These are phyloP conservation scores for Nepenthes gracilis DNA, from an alignment of 148 eudicot genomes.

Conservation along the genomic window DNA sequence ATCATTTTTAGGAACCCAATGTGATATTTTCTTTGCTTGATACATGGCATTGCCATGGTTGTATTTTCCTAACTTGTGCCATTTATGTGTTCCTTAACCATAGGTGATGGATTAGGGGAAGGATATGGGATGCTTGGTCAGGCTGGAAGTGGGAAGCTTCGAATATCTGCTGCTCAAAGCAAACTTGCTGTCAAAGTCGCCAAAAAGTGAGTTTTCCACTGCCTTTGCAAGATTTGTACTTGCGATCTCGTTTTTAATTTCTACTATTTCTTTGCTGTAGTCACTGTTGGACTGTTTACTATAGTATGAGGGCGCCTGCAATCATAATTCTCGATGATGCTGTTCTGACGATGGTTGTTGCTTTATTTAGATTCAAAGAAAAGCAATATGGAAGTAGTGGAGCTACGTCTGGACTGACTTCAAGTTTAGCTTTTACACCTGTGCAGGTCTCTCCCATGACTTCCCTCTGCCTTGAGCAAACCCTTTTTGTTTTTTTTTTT, in stretches of 20 bases:
- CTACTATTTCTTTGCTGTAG: background rate
- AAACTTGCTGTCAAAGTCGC: slow-evolving; percentile 85
- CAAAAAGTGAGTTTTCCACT: slow-evolving; percentile 52
- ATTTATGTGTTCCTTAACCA: background rate
- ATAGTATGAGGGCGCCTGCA: background rate
- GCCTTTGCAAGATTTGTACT: background rate
- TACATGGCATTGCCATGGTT: background rate
- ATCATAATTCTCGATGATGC: background rate
- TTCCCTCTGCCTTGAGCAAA: slow-evolving; percentile 1
- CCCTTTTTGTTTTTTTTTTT: background rate
- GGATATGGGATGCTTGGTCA: slow-evolving; percentile 99
- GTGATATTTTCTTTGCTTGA: background rate
- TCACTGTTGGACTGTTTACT: background rate
- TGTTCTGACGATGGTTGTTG: background rate
- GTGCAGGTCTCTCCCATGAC: slow-evolving; percentile 60
- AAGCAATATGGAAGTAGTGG: slow-evolving; percentile 76
- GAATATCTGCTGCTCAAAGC: slow-evolving; percentile 82
- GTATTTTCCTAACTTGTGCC: too few species aligned
- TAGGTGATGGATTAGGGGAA: slow-evolving; percentile 98
- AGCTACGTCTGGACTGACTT: slow-evolving; percentile 86
- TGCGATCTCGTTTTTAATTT: background rate
- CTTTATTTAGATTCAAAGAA: slow-evolving; percentile 57
- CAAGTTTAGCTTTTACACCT: slow-evolving; percentile 98
- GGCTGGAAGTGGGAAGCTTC: slow-evolving; percentile 90
- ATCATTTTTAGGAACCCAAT: background rate